Conservation (phyloP, 768 basidiomycete species). For the Glaciozyma antarctica region DNA sequence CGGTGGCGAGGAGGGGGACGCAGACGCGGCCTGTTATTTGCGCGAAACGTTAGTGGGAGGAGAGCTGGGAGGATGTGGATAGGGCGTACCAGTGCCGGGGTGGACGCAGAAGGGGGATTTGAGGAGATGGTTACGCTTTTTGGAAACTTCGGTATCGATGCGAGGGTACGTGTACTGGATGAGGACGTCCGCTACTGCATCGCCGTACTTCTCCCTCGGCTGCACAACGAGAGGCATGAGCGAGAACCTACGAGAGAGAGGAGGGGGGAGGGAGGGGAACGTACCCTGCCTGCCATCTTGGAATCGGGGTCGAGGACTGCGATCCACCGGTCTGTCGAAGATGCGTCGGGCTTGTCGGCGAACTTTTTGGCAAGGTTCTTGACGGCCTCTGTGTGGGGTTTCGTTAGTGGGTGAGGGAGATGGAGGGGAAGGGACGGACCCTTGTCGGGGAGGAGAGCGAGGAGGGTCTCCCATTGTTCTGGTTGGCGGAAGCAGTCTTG, state of each 20-base stretch:
- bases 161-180: conserved; percentile 93
- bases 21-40: conserved; percentile 62
- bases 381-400: neutral
- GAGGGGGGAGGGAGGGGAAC: neutral
- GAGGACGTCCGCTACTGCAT: conserved; percentile 73
- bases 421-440: conserved; percentile 34
- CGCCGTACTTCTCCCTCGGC: conserved; percentile 14
- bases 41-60: conserved; percentile 11
- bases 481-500: conserved; percentile 71
- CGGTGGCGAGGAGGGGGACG: conserved; percentile 72
- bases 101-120: conserved; percentile 97
- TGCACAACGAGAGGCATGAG: too few species aligned
- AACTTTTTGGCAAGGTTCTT: conserved; percentile 51
- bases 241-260: too few species aligned
- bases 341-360: conserved; percentile 47
- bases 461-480: conserved; percentile 62
- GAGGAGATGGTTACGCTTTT: conserved; percentile 92
- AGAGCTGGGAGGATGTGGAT: neutral
- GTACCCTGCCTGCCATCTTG: conserved; percentile 6
- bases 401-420: neutral
- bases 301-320: conserved; percentile 43
- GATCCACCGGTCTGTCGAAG: conserved; percentile 65
- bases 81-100: conserved; percentile 60
- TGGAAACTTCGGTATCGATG: conserved; percentile 92
- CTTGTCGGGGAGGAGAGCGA: conserved; percentile 63